These are phyloP conservation scores for Puccinia hordei DNA, from an alignment of 1,284 basidiomycete species.

Conservation along the genomic window DNA sequence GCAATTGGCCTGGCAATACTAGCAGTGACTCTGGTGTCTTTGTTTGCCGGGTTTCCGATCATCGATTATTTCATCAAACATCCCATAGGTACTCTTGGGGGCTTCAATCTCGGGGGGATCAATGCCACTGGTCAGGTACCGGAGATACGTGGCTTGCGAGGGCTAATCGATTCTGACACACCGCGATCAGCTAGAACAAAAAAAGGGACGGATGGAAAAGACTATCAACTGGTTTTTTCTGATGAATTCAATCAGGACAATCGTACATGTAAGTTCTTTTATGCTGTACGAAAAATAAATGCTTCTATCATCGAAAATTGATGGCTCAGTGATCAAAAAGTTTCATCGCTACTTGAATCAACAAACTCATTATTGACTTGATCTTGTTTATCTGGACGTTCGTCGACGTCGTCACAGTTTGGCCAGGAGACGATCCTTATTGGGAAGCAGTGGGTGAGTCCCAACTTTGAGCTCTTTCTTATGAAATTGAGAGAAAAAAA, in stretches of 20 bases:
- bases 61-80: slow-evolving; percentile 59
- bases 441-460: slow-evolving; percentile 61
- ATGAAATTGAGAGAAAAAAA: too few species aligned
- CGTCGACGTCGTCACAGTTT: slow-evolving; percentile 61
- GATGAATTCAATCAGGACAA: slow-evolving; percentile 85
- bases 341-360: neutral
- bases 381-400: neutral
- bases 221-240: slow-evolving; percentile 68
- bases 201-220: slow-evolving; percentile 55
- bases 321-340: neutral
- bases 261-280: slow-evolving; percentile 64
- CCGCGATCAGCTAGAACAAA: slow-evolving; percentile 59
- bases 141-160: slow-evolving; percentile 67
- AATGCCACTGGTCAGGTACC: slow-evolving; percentile 75
- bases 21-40: slow-evolving; percentile 20
- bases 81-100: slow-evolving; percentile 60
- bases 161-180: slow-evolving; percentile 76
- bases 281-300: too few species aligned
- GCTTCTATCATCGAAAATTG: too few species aligned
- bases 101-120: slow-evolving; percentile 73
- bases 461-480: neutral
- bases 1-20: slow-evolving; percentile 35
- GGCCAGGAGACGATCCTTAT: slow-evolving; percentile 65
- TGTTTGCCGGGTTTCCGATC: slow-evolving; percentile 61
- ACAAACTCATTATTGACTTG: neutral